Percentiles rank a stretch among this genome's conserved stretches.
phyloP scores from a whole-genome alignment of 176 grass and related monocot species.

The Aegilops speltoides region DNA sequence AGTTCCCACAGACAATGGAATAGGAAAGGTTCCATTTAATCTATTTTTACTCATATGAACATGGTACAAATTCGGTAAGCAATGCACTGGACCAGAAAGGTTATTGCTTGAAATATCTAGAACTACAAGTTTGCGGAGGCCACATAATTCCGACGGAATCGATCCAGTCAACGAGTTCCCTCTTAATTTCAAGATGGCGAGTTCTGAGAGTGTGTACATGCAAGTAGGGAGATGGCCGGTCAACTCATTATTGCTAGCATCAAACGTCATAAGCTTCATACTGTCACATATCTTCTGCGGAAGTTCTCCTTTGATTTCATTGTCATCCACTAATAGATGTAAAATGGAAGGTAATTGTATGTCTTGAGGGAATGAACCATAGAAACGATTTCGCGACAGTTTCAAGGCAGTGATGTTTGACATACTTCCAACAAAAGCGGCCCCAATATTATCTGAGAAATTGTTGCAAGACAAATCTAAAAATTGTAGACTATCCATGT shows the following conservation, averaged over 20 bases:
- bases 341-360: neutral
- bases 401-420: neutral
- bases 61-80: neutral
- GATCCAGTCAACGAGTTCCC: constrained; percentile 20
- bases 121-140: neutral
- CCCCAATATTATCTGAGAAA: constrained; percentile 1
- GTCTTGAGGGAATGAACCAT: neutral
- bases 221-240: constrained; percentile 17
- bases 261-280: neutral
- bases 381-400: neutral
- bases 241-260: constrained; percentile 21
- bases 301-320: neutral
- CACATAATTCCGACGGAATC: neutral
- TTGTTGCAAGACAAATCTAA: constrained; percentile 41
- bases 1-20: neutral
- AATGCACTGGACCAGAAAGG: constrained; percentile 2
- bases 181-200: constrained; percentile 22
- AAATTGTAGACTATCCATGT: neutral
- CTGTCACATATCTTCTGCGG: neutral
- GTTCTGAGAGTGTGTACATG: neutral
- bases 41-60: constrained; percentile 25
- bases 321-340: neutral
- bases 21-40: constrained; percentile 29
- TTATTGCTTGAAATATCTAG: constrained; percentile 27
- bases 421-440: neutral